Conservation (phyloP, 805 yeast species). For the Schwanniomyces polymorphus region DNA sequence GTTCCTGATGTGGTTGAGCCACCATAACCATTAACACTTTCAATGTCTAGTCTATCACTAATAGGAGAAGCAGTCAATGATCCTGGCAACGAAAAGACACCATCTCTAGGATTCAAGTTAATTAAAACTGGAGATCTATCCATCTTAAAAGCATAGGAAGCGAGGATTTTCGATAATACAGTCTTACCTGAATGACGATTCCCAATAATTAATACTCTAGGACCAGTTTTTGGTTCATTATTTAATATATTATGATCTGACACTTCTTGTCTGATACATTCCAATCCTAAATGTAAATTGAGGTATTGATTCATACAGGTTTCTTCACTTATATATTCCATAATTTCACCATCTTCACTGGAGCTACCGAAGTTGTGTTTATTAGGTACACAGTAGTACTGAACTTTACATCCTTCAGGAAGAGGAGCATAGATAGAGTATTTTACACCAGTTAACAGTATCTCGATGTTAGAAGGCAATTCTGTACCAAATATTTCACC, state of each 20-base stretch:
- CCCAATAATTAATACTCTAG: slow-evolving; percentile 75
- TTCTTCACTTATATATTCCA: slow-evolving; percentile 71
- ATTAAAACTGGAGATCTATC: slow-evolving; percentile 68
- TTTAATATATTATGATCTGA: slow-evolving; percentile 18
- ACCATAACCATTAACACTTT: slow-evolving; percentile 71
- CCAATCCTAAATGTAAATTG: slow-evolving; percentile 75
- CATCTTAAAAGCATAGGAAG: slow-evolving; percentile 75
- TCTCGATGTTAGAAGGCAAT: slow-evolving; percentile 65
- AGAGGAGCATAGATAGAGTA: slow-evolving; percentile 39
- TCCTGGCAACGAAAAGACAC: slow-evolving; percentile 79
- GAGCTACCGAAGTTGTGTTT: slow-evolving; percentile 22
- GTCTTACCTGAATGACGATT: slow-evolving; percentile 77
- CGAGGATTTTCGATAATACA: slow-evolving; percentile 63
- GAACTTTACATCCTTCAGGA: slow-evolving; percentile 64
- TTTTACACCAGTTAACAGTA: slow-evolving; percentile 38
- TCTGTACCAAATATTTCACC: slow-evolving; percentile 96
- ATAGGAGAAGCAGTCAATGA: slow-evolving; percentile 80
- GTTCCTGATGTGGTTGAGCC: slow-evolving; percentile 72
- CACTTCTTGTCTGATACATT: slow-evolving; percentile 44
- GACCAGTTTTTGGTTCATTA: slow-evolving; percentile 40
- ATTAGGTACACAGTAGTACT: slow-evolving; percentile 32
- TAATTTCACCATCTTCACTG: slow-evolving; percentile 37
- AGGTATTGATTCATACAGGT: slow-evolving; percentile 63
- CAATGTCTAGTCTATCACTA: slow-evolving; percentile 77
- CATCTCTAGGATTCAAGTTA: slow-evolving; percentile 73